These are phyloP conservation scores for Yamadazyma atmosphaerica DNA, from an alignment of 1,139 yeast genomes.

Conservation along the genomic window DNA sequence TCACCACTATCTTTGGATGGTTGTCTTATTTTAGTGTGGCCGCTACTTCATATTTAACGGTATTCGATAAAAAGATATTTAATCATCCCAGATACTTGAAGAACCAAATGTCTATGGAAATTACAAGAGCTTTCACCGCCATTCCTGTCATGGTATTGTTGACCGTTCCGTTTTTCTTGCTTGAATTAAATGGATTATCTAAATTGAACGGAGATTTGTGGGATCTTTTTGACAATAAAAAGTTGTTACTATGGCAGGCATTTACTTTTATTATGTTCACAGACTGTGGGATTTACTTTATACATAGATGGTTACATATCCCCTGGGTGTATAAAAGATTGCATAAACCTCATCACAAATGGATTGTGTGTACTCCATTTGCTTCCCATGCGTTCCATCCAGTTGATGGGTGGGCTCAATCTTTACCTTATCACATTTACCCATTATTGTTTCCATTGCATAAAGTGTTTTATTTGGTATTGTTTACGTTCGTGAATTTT, in stretches of 20 bases:
- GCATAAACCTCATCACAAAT: constrained; percentile 99
- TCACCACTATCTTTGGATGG: constrained; percentile 86
- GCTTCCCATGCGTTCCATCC: constrained; percentile 99
- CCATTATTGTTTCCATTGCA: constrained; percentile 92
- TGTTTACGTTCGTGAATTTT: constrained; percentile 89
- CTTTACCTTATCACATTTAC: constrained; percentile 87
- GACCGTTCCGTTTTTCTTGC: constrained; percentile 86
- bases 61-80: constrained; percentile 85
- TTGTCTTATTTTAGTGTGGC: constrained; percentile 76
- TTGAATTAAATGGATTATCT: constrained; percentile 83
- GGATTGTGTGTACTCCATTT: constrained; percentile 98
- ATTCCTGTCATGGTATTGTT: constrained; percentile 86
- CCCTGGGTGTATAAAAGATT: constrained; percentile 79
- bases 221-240: constrained; percentile 69
- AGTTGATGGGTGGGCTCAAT: constrained; percentile 90
- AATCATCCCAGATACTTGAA: constrained; percentile 95
- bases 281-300: constrained; percentile 86
- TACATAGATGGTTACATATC: constrained; percentile 93
- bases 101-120: constrained; percentile 85
- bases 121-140: constrained; percentile 71
- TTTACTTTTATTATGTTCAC: constrained; percentile 87
- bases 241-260: constrained; percentile 61
- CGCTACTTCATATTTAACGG: constrained; percentile 65
- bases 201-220: constrained; percentile 66
- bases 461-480: constrained; percentile 73